A percentile compares a stretch with the other conserved stretches of the same genome.
Evolutionary conservation across 2,329 filamentous ascomycete genomes (phyloP).

Genomic region (Aureobasidium uvarum): DNA sequence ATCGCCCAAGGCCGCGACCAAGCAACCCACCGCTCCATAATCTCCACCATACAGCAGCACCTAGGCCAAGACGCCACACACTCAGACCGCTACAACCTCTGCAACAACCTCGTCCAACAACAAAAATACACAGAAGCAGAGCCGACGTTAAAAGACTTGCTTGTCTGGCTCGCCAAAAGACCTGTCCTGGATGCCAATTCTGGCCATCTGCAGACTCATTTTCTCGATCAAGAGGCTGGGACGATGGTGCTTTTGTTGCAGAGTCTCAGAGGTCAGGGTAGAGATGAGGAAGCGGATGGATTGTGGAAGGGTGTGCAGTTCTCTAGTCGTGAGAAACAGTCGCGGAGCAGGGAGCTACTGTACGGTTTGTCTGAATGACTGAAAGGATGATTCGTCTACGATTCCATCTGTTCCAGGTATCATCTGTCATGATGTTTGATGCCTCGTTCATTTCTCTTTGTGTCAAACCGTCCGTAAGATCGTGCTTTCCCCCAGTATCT

Average conservation of each 20-base stretch:
- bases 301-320: not conserved
- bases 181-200: too few species aligned
- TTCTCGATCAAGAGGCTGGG: not conserved
- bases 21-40: not conserved
- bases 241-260: not conserved
- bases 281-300: not conserved
- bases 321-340: not conserved
- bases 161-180: not conserved
- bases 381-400: too few species aligned
- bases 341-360: not conserved
- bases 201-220: not conserved
- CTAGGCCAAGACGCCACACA: not conserved
- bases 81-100: not conserved
- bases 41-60: not conserved
- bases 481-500: too few species aligned
- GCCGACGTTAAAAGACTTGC: not conserved
- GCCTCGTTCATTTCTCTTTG: too few species aligned
- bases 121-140: constrained; percentile 2
- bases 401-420: too few species aligned
- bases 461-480: too few species aligned
- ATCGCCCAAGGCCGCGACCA: too few species aligned
- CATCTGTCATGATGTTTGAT: too few species aligned
- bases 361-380: not conserved
- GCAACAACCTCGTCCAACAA: not conserved
- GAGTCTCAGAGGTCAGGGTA: not conserved